A percentile compares a stretch with the other conserved stretches of the same genome.
Conservation (phyloP, 2,329 filamentous ascomycete species). For the Ambrosiella cleistominuta region DNA sequence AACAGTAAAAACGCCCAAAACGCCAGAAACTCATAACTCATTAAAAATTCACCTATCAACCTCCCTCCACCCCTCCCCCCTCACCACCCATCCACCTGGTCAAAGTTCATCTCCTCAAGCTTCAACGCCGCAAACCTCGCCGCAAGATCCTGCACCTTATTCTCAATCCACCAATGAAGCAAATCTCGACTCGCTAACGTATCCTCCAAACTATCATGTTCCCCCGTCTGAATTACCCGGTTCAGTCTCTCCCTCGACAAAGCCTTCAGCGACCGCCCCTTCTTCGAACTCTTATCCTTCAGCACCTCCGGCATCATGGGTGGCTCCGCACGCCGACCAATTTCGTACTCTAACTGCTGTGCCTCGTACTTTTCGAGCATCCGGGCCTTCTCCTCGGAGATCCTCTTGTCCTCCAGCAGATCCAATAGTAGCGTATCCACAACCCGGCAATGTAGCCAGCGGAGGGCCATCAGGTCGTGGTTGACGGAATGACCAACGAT, state of each 20-base stretch:
- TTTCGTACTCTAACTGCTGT: conserved; percentile 2
- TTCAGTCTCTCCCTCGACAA: conserved; percentile 22
- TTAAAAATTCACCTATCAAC: background rate
- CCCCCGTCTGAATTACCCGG: conserved; percentile 23
- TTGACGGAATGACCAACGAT: conserved; percentile 29
- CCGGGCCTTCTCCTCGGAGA: background rate
- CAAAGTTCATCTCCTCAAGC: background rate
- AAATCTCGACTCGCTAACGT: conserved; percentile 27
- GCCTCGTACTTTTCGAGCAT: conserved; percentile 5
- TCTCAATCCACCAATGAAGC: conserved; percentile 21
- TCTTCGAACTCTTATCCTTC: conserved; percentile 6
- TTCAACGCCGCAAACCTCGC: background rate
- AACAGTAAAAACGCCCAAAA: background rate
- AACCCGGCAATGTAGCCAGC: conserved; percentile 29
- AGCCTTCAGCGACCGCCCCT: conserved; percentile 24
- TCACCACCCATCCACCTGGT: background rate
- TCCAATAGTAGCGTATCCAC: conserved; percentile 29
- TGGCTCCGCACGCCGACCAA: background rate
- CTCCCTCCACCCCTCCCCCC: background rate
- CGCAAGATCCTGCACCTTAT: conserved; percentile 2
- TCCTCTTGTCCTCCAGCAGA: conserved; percentile 12
- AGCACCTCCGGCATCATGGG: background rate
- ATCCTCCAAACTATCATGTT: conserved; percentile 29
- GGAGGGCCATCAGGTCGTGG: conserved; percentile 26
- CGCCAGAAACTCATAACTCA: background rate